phyloP scores from a whole-genome alignment of 1,284 basidiomycete species.

The Boletus holoroseus region DNA sequence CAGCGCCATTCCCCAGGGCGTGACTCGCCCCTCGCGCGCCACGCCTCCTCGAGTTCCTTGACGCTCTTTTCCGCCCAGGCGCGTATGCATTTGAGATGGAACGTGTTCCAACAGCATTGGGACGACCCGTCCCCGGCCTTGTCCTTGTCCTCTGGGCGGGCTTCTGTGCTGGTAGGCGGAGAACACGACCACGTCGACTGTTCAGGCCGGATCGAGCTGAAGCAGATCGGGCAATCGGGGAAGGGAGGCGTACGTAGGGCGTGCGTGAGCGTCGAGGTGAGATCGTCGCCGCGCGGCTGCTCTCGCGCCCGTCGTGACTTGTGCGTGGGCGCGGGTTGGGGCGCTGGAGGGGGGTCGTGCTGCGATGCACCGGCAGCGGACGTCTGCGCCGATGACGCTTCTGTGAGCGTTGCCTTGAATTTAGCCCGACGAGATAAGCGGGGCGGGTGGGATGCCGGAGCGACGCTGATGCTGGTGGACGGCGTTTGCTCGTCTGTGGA shows the following conservation, averaged over 20 bases:
- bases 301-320: not conserved
- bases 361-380: not conserved
- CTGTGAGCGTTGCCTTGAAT: constrained; percentile 29
- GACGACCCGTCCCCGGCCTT: constrained; percentile 10
- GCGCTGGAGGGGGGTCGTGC: not conserved
- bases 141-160: constrained; percentile 27
- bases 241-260: constrained; percentile 62
- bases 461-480: not conserved
- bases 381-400: not conserved
- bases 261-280: constrained; percentile 63
- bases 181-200: constrained; percentile 78
- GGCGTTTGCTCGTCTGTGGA: not conserved
- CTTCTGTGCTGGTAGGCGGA: constrained; percentile 38
- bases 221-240: constrained; percentile 78
- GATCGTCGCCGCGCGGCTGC: constrained; percentile 43
- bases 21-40: constrained; percentile 65
- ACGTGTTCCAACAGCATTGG: constrained; percentile 78
- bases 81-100: constrained; percentile 76
- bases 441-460: not conserved
- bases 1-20: constrained; percentile 77
- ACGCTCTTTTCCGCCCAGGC: constrained; percentile 77
- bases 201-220: constrained; percentile 62
- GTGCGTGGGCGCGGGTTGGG: constrained; percentile 1
- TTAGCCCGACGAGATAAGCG: constrained; percentile 22
- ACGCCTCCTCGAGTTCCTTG: constrained; percentile 71